Percentiles rank a stretch among this genome's conserved stretches.
phyloP scores from a whole-genome alignment of 1,284 basidiomycete species.

The Leccinum subfulvum region DNA sequence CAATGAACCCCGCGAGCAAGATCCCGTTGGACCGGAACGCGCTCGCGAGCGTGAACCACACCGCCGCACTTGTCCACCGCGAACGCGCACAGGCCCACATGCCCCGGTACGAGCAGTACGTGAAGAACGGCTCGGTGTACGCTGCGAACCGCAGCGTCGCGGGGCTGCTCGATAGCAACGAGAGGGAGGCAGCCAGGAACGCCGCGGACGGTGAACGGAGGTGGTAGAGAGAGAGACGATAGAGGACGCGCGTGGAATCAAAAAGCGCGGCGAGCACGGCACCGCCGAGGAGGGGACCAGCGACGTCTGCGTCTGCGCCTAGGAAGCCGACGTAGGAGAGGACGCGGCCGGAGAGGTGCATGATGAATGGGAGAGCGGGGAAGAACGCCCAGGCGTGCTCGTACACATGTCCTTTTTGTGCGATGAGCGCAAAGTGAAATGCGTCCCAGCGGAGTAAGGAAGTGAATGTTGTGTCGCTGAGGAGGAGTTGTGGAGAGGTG shows the following conservation, averaged over 20 bases:
- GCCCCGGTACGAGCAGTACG: conserved; percentile 75
- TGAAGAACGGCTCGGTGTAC: conserved; percentile 86
- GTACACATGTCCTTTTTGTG: conserved; percentile 62
- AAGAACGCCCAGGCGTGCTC: conserved; percentile 92
- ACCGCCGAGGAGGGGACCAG: conserved; percentile 35
- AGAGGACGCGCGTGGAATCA: conserved; percentile 55
- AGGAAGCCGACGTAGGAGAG: conserved; percentile 12
- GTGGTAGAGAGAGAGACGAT: conserved; percentile 57
- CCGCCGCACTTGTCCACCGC: conserved; percentile 53
- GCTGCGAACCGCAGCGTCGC: conserved; percentile 68
- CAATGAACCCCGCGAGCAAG: conserved; percentile 70
- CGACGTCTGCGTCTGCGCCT: conserved; percentile 3
- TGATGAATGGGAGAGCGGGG: conserved; percentile 62
- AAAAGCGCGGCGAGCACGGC: conserved; percentile 43
- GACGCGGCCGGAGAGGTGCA: conserved; percentile 41
- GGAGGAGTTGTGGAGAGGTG: conserved; percentile 41
- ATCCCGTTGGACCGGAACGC: conserved; percentile 83
- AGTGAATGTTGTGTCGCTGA: conserved; percentile 22
- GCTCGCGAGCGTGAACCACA: conserved; percentile 67
- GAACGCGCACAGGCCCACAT: conserved; percentile 58
- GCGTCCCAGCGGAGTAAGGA: conserved; percentile 83
- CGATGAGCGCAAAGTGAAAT: conserved; percentile 77
- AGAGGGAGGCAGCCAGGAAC: conserved; percentile 61
- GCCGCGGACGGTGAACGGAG: conserved; percentile 58
- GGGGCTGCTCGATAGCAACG: conserved; percentile 81